phyloP scores from a whole-genome alignment of 2,329 filamentous ascomycete genomes.

The Sclerotinia spermophila region DNA sequence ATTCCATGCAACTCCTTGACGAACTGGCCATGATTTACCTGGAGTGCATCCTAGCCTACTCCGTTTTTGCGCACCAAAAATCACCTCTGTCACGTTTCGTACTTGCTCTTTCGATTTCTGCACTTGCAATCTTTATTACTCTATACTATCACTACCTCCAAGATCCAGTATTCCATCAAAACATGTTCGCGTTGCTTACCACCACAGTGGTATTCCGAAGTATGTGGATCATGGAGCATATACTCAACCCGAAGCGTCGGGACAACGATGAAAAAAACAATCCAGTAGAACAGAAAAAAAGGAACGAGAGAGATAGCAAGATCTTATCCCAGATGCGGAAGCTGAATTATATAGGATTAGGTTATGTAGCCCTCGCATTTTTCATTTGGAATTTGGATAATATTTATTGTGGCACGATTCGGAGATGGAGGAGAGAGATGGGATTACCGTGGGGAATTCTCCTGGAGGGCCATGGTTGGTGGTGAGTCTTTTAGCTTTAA shows the following conservation, averaged over 20 bases:
- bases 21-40: slow-evolving; percentile 4
- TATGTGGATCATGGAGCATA: slow-evolving; percentile 1
- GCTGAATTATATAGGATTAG: background rate
- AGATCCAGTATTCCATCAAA: slow-evolving; percentile 2
- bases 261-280: background rate
- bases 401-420: background rate
- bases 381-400: slow-evolving; percentile 6
- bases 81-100: background rate
- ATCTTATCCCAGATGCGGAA: background rate
- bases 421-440: background rate
- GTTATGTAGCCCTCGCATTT: background rate
- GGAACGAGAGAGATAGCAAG: background rate
- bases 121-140: background rate
- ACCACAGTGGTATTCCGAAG: background rate
- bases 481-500: background rate
- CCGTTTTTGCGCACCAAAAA: background rate
- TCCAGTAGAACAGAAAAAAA: background rate
- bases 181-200: slow-evolving; percentile 1
- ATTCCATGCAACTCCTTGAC: slow-evolving; percentile 1
- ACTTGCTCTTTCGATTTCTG: background rate
- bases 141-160: slow-evolving; percentile 4
- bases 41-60: background rate
- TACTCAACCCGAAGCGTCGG: background rate
- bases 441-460: background rate
- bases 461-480: background rate